Evolutionary conservation across 129 eudicot genomes (phyloP).

Genomic region (Sambucus nigra): DNA sequence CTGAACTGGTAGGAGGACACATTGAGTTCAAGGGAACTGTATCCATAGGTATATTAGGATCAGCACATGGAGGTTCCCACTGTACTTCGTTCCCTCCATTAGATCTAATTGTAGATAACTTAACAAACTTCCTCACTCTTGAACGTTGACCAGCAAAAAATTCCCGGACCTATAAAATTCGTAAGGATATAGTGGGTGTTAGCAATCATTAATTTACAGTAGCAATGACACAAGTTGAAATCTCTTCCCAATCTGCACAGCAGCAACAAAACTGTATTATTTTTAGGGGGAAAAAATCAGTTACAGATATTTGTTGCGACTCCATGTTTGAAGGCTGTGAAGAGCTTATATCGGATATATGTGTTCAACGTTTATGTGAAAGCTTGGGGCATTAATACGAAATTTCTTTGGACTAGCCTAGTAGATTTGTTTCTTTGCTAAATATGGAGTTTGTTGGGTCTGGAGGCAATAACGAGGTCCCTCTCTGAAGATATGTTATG

Average conservation of each 20-base stretch:
- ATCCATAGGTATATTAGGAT: slow-evolving; percentile 20
- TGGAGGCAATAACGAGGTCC: no score
- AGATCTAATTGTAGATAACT: slow-evolving; percentile 46
- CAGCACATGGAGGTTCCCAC: slow-evolving; percentile 31
- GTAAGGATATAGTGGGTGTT: background rate
- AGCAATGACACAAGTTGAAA: background rate
- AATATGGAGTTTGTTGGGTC: no score
- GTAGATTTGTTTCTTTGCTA: no score
- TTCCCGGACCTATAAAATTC: slow-evolving; percentile 59
- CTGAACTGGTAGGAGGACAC: slow-evolving; percentile 40
- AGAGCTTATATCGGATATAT: no score
- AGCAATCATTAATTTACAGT: background rate
- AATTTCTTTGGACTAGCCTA: no score
- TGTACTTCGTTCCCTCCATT: slow-evolving; percentile 26
- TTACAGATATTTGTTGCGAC: no score
- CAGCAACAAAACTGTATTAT: background rate
- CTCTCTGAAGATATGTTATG: no score
- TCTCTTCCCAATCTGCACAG: background rate
- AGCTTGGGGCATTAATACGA: background rate
- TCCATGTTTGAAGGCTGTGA: no score
- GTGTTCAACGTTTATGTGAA: no score
- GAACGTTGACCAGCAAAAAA: slow-evolving; percentile 66
- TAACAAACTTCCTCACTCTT: slow-evolving; percentile 67
- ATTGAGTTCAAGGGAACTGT: slow-evolving; percentile 56
- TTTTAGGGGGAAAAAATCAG: no score